phyloP scores from a whole-genome alignment of 257 asterid genomes.

The Scutellaria barbata region DNA sequence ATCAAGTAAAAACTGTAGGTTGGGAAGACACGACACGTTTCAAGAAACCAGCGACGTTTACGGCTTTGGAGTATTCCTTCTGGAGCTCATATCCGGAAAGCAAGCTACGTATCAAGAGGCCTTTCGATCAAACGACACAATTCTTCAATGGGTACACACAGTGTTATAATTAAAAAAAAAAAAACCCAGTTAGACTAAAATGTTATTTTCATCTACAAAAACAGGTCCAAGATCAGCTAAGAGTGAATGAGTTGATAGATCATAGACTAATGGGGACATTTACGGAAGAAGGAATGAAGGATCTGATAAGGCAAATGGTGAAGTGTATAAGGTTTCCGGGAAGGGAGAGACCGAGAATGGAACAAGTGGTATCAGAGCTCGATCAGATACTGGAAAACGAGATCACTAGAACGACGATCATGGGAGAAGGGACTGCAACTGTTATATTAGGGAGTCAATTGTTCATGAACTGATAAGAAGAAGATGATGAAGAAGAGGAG shows the following conservation, averaged over 20 bases:
- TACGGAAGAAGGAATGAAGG: slow-evolving; percentile 68
- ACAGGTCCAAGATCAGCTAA: slow-evolving; percentile 53
- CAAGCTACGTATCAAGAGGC: slow-evolving; percentile 50
- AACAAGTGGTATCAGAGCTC: slow-evolving; percentile 51
- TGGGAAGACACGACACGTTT: slow-evolving; percentile 33
- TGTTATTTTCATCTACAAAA: not conserved
- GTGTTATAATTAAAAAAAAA: not conserved
- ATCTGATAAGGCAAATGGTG: slow-evolving; percentile 52
- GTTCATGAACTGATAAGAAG: slow-evolving; percentile 44
- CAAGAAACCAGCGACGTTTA: slow-evolving; percentile 59
- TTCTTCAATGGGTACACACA: slow-evolving; percentile 62
- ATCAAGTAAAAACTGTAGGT: slow-evolving; percentile 38
- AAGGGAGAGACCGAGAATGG: slow-evolving; percentile 59
- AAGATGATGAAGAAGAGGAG: not conserved
- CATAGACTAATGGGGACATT: slow-evolving; percentile 56
- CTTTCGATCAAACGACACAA: slow-evolving; percentile 49
- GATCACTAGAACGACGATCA: slow-evolving; percentile 58
- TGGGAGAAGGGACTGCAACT: slow-evolving; percentile 63
- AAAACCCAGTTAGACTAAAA: not conserved
- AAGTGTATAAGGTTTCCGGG: slow-evolving; percentile 60
- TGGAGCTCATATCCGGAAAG: slow-evolving; percentile 72
- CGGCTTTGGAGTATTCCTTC: slow-evolving; percentile 72
- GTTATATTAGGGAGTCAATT: slow-evolving; percentile 74
- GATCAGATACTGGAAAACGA: slow-evolving; percentile 67
- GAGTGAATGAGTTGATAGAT: slow-evolving; percentile 50